Evolutionary conservation across 805 yeast species (phyloP).

Genomic region (Yueomyces sp.): DNA sequence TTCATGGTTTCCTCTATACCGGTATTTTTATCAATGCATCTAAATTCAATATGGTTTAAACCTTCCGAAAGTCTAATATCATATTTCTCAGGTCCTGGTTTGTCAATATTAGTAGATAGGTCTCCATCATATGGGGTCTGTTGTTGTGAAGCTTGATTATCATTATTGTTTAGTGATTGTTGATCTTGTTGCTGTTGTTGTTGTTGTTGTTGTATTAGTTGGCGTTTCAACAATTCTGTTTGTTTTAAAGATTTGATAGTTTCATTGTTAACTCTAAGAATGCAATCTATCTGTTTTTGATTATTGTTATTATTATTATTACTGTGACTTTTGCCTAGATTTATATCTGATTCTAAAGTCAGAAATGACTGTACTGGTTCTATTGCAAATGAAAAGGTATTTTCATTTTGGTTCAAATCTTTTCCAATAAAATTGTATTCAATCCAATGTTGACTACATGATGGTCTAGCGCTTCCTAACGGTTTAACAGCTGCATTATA

Average conservation of each 20-base stretch:
- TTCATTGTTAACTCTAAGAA: slow-evolving; percentile 15
- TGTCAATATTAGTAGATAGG: neutral
- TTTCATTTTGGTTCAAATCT: slow-evolving; percentile 15
- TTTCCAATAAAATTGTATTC: slow-evolving; percentile 17
- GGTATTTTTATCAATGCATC: slow-evolving; percentile 7
- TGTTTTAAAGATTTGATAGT: slow-evolving; percentile 5
- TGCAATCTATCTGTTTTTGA: slow-evolving; percentile 1
- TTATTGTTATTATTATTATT: slow-evolving; percentile 3
- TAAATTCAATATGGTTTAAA: slow-evolving; percentile 16
- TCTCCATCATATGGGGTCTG: neutral
- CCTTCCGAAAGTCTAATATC: slow-evolving; percentile 21
- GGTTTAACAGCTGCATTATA: slow-evolving; percentile 21
- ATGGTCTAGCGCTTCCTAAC: slow-evolving; percentile 17
- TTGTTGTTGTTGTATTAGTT: slow-evolving; percentile 1
- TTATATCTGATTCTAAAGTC: slow-evolving; percentile 12
- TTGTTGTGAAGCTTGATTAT: neutral
- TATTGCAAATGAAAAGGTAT: slow-evolving; percentile 16
- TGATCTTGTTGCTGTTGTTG: neutral
- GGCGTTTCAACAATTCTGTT: neutral
- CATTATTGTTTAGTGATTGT: neutral
- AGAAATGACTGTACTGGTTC: slow-evolving; percentile 20
- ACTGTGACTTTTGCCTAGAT: neutral
- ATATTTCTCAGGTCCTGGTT: slow-evolving; percentile 8
- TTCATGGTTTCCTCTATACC: slow-evolving; percentile 12
- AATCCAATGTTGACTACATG: slow-evolving; percentile 19